Conservation (phyloP, 2,329 filamentous ascomycete genomes). For the Plectosphaerella plurivora region DNA sequence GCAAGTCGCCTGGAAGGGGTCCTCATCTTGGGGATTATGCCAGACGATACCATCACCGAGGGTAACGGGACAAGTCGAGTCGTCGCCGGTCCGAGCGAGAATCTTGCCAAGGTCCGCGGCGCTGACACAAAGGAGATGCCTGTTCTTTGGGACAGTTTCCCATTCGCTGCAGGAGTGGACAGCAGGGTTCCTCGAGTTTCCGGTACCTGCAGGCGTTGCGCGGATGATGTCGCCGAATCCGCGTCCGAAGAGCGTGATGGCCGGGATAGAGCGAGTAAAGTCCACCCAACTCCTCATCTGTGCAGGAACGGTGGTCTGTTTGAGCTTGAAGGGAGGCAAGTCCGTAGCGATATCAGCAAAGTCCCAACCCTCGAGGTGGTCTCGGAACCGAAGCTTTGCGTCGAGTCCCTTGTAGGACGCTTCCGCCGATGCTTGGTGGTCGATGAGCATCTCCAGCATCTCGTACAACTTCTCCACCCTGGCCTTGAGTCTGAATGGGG, state of each 20-base stretch:
- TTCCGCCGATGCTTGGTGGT: not conserved
- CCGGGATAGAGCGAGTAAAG: not conserved
- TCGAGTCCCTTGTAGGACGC: not conserved
- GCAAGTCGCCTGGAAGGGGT: not conserved
- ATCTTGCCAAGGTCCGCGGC: not conserved
- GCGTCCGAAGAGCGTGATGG: not conserved
- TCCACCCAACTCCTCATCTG: not conserved
- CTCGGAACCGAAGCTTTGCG: no score
- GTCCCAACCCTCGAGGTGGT: no score
- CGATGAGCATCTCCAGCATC: not conserved
- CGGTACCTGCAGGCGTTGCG: not conserved
- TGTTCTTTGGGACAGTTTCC: not conserved
- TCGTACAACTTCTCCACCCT: not conserved
- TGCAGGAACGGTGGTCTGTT: not conserved
- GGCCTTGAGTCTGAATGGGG: not conserved
- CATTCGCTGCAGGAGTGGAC: not conserved
- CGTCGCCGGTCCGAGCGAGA: not conserved
- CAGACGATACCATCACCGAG: not conserved
- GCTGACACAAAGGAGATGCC: not conserved
- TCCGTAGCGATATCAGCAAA: not conserved
- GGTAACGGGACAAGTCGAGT: not conserved
- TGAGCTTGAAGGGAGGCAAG: not conserved
- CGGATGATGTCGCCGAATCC: not conserved
- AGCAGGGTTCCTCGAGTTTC: not conserved
- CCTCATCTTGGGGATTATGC: not conserved